These are phyloP conservation scores for Wickerhamiella domercqiae DNA, from an alignment of 805 yeast species.

Conservation along the genomic window DNA sequence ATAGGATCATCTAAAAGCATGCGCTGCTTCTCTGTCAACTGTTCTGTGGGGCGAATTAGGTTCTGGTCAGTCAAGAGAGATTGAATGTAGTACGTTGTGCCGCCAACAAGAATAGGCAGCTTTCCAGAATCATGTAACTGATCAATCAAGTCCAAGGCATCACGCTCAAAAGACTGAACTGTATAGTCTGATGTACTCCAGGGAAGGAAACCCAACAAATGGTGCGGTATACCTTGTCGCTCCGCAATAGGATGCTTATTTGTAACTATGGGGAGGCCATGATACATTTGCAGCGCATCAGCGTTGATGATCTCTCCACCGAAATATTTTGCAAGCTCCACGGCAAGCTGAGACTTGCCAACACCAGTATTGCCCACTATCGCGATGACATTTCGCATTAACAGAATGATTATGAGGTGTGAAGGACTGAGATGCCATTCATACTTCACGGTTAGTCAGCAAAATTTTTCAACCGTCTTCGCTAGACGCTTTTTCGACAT, in stretches of 20 bases:
- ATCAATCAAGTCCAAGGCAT: constrained; percentile 42
- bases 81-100: constrained; percentile 88
- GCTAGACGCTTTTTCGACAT: too few relatives aligned
- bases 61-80: constrained; percentile 57
- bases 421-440: background rate
- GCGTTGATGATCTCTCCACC: constrained; percentile 89
- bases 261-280: constrained; percentile 57
- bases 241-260: constrained; percentile 82
- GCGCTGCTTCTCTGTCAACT: constrained; percentile 4
- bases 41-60: constrained; percentile 29
- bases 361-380: constrained; percentile 93
- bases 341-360: constrained; percentile 75
- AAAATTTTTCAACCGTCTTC: background rate
- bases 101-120: constrained; percentile 82
- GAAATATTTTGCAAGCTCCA: constrained; percentile 59
- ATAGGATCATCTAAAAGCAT: constrained; percentile 8
- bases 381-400: constrained; percentile 34
- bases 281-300: constrained; percentile 93
- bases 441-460: background rate
- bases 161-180: constrained; percentile 61
- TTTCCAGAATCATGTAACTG: constrained; percentile 55
- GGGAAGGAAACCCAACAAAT: constrained; percentile 66
- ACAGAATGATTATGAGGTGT: background rate
- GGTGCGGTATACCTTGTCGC: constrained; percentile 62
- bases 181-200: constrained; percentile 51